Base-by-base conservation (phyloP, 2,329 filamentous ascomycete species). In the Myriosclerotinia duriaeana region DNA sequence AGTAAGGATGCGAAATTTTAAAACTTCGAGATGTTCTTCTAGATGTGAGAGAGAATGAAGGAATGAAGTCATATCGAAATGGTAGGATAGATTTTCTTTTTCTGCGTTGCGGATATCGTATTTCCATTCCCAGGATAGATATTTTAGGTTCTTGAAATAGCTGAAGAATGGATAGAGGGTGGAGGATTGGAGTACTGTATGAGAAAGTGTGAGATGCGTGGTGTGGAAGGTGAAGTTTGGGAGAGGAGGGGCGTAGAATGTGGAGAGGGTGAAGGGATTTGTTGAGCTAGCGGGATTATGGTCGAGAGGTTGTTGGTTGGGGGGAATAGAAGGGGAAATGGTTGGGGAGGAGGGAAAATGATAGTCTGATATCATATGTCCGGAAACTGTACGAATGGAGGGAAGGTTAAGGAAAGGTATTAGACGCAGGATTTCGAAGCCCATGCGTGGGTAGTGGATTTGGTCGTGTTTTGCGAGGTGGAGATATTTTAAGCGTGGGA, bases 301-400 rank as follows among this genome's bases (percentile, higher is more conserved):
- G 12, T 26, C 14, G 17, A 7, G 52, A 1, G 9, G 22, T 7
- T 22, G 6, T 40, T 40, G 53, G 14, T n/a, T 17, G 15, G 34
- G 20, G 12, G 36, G 3, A 11, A 26, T 17, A 40, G 36, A 42
- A 15, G 53, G 36, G 44, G 17, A 8, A 17, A 20, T 5, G 5
- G 3, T 15, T 34, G 8, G 30, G 3, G 17, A 36, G 12, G 30
- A 59, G 30, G 55, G 55, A 36, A 59, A 65, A 34, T 59, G 53
- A 42, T 34, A 65, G 46, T 65, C 63, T 26, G 63, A 65, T 9
- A 65, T 56, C 63, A 65, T 65, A 22, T 65, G 63, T 14, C 53
- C 54, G 8, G 34, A 11, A n/a, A 65, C 53, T 12, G 42, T 58
- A 1, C 53, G 63, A 7, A 65, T 46, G 5, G 63, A 65, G 2